Evolutionary conservation across 441 rosid species (phyloP), one percentile per base, ranked within the genome.

Genomic region (Rhodomyrtus psidioides): DNA sequence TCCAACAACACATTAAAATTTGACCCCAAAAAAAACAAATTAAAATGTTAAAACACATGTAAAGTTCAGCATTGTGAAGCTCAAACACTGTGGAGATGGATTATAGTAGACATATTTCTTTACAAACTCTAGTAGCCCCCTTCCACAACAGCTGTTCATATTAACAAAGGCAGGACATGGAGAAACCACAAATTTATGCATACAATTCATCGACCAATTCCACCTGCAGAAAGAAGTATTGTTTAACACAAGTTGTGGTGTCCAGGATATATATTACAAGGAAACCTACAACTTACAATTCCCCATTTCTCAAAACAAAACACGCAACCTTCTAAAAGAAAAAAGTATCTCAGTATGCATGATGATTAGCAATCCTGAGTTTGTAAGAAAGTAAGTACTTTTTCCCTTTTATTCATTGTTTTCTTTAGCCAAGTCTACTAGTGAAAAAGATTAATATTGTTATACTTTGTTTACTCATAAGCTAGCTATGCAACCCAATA

Each of bases 1-100:
- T 42, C 83, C 27, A 86, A 90, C 60, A 91, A 90, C 84, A 86
- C 83, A 84, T 87, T 34, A 54, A 42, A 49, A 10, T 27, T 34
- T 34, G 4, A 34, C 34, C 34, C 34, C 34, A 34, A 34, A 34
- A 34, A 34, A 34, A 34, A 34, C 2, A 34, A 34, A 34, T 34
- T 34, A 34, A 34, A 34, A 34, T n/a, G n/a, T n/a, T n/a, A n/a
- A n/a, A n/a, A n/a, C 79, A 16, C 1, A 62, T n/a, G 85, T 27
- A 23, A 70, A 70, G 81, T 70, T 23, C 51, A 42, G 81, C 51
- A 74, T 3, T 27, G 6, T 39, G 81, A 39, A 42, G 81, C 14
- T 42, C 7, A 74, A 51, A 74, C 27, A 39, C 51, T 5, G n/a
- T 39, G 81, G 27, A 23, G 51, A 70, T 70, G 46, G 17, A 70